Base-by-base conservation (phyloP, 1,284 basidiomycete genomes). In the Cutaneotrichosporon daszewskae region DNA sequence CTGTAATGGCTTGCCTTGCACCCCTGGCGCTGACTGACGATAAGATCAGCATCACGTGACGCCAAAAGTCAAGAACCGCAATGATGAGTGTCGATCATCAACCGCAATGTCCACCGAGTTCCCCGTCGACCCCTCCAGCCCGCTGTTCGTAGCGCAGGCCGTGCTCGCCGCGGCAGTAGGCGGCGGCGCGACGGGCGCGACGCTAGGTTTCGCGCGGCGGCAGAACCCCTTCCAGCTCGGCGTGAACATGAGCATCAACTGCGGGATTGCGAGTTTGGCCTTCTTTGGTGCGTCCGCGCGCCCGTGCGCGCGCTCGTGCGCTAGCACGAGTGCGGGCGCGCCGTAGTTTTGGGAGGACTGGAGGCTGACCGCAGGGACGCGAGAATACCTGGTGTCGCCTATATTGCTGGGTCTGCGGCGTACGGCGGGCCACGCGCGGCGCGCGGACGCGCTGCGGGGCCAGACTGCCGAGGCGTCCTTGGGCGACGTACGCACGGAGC, bases 311-410 rank as follows among this genome's bases (percentile, higher is more conserved):
- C 26, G 26, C 26, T 9, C 9, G 13, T 12, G 17, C 13, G 28
- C 28, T 12, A n/a, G 28, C 13, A 29, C 28, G 28, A 29, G 28
- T 12, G n/a, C n/a, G n/a, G n/a, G n/a, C n/a, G n/a, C n/a, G n/a
- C n/a, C n/a, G n/a, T n/a, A n/a, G n/a, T n/a, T n/a, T n/a, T 31
- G 29, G 32, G 14, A 7, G 32, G 7, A 9, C 13, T 18, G 16
- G 10, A 8, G 18, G 33, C 33, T 35, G 33, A 35, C 33, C 17
- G 19, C 18, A 37, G 35, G 37, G 6, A 40, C 66, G 13, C 40
- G 69, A 45, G 69, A 71, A 56, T 70, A 70, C 50, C 20, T 68
- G 43, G 53, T 71, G 26, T 64, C 68, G 4, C 69, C 69, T 0
- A 28, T 61, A 3, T 53, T 69, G 14, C 40, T 59, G 7, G 45